Conservation (phyloP, 768 basidiomycete genomes). For the Boletus sp. region DNA sequence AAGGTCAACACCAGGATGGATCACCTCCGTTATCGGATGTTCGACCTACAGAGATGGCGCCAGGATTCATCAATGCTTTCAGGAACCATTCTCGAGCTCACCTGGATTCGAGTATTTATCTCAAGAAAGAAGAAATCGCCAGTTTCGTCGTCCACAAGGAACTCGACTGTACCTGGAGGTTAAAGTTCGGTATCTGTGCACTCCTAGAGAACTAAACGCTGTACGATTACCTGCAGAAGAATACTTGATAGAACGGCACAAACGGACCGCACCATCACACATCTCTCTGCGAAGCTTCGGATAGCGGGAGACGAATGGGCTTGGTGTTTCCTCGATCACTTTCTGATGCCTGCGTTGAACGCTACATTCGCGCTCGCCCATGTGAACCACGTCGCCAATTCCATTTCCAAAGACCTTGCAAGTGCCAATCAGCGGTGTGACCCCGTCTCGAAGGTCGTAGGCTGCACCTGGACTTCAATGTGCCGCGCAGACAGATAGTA, state of each 20-base stretch:
- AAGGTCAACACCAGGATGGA: slow-evolving; percentile 54
- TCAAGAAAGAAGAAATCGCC: slow-evolving; percentile 64
- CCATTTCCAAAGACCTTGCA: slow-evolving; percentile 68
- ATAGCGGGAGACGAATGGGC: slow-evolving; percentile 49
- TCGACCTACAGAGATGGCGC: slow-evolving; percentile 47
- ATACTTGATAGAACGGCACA: slow-evolving; percentile 51
- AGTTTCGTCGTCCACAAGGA: slow-evolving; percentile 53
- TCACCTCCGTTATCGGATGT: slow-evolving; percentile 60
- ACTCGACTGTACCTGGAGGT: slow-evolving; percentile 59
- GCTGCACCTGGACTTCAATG: slow-evolving; percentile 57
- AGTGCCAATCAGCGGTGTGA: slow-evolving; percentile 3
- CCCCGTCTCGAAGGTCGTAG: not conserved
- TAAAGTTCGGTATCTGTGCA: not conserved
- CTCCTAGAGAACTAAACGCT: not conserved
- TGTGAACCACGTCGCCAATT: slow-evolving; percentile 51
- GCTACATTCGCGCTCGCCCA: slow-evolving; percentile 71
- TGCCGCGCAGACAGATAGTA: slow-evolving; percentile 57
- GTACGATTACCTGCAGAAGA: slow-evolving; percentile 48
- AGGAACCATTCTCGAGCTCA: slow-evolving; percentile 5
- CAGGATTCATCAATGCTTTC: not conserved
- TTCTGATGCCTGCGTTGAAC: slow-evolving; percentile 70
- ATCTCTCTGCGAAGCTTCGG: slow-evolving; percentile 45
- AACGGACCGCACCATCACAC: slow-evolving; percentile 49
- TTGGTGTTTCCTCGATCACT: slow-evolving; percentile 66
- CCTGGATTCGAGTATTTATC: slow-evolving; percentile 68